A percentile compares a stretch with the other conserved stretches of the same genome.
Evolutionary conservation across 2,329 filamentous ascomycete genomes (phyloP).

Genomic region (Chaetomium globosum): DNA sequence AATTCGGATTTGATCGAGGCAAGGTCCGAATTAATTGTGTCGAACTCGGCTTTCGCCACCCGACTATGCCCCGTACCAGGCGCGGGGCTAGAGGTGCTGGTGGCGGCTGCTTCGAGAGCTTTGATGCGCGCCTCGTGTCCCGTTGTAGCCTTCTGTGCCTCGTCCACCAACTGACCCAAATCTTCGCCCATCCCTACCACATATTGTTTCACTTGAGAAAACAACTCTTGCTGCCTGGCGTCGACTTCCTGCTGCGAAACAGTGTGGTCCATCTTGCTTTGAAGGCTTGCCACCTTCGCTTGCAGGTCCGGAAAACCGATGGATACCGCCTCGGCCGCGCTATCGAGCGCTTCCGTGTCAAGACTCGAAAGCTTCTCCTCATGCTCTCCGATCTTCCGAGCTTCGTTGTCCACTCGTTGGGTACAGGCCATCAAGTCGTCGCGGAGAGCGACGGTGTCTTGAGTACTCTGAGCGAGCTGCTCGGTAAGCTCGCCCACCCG

Average conservation of each 20-base stretch:
- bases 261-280: slow-evolving; percentile 18
- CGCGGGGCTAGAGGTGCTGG: not conserved
- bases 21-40: not conserved
- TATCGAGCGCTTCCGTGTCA: slow-evolving; percentile 25
- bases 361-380: slow-evolving; percentile 25
- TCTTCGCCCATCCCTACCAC: not conserved
- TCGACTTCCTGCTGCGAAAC: slow-evolving; percentile 13
- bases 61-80: not conserved
- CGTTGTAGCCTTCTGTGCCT: not conserved
- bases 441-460: slow-evolving; percentile 15
- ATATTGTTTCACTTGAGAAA: not conserved
- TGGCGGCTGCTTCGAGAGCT: slow-evolving; percentile 11
- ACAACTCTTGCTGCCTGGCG: slow-evolving; percentile 4
- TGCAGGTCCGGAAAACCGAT: slow-evolving; percentile 25
- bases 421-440: not conserved
- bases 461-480: slow-evolving; percentile 6
- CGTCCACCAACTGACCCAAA: slow-evolving; percentile 11
- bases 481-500: slow-evolving; percentile 18
- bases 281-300: slow-evolving; percentile 15
- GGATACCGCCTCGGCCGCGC: slow-evolving; percentile 21
- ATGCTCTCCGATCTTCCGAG: slow-evolving; percentile 19
- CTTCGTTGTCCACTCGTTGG: slow-evolving; percentile 15
- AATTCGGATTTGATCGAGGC: slow-evolving; percentile 13
- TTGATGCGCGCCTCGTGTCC: slow-evolving; percentile 8
- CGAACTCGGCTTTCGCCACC: not conserved